Percentiles rank a stretch among this genome's conserved stretches.
phyloP scores from a whole-genome alignment of 2,329 filamentous ascomycete genomes.

The Curvularia hawaiiensis region DNA sequence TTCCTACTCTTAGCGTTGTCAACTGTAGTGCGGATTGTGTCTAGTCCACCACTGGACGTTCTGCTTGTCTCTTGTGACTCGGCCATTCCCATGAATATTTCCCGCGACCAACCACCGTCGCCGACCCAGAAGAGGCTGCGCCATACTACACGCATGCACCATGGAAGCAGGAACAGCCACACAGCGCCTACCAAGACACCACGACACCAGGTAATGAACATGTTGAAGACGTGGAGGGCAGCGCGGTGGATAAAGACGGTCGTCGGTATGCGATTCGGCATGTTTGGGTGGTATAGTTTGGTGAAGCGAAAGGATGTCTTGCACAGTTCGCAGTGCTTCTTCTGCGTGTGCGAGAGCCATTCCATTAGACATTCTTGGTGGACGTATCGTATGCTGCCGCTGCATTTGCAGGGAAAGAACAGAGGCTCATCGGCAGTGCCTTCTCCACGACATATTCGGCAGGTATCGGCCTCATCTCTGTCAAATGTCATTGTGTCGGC shows the following conservation, averaged over 20 bases:
- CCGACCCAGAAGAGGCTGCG: slow-evolving; percentile 93
- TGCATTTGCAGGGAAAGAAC: slow-evolving; percentile 98
- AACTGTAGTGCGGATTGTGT: slow-evolving; percentile 25
- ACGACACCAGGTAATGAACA: slow-evolving; percentile 77
- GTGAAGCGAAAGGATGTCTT: slow-evolving; percentile 98
- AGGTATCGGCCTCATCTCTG: slow-evolving; percentile 74
- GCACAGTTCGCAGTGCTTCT: slow-evolving; percentile 99
- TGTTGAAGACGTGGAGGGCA: slow-evolving; percentile 71
- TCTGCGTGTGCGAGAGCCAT: slow-evolving; percentile 97
- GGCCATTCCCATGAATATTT: slow-evolving; percentile 38
- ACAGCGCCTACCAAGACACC: slow-evolving; percentile 79
- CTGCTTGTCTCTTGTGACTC: slow-evolving; percentile 8
- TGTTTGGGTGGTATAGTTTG: slow-evolving; percentile 92
- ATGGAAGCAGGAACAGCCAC: slow-evolving; percentile 89
- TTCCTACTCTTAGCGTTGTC: slow-evolving; percentile 28
- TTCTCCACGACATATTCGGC: slow-evolving; percentile 94
- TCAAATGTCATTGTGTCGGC: slow-evolving; percentile 44
- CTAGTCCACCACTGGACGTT: slow-evolving; percentile 19
- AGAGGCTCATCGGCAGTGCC: slow-evolving; percentile 81
- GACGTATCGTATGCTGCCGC: slow-evolving; percentile 97
- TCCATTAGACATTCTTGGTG: slow-evolving; percentile 99
- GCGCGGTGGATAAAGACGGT: slow-evolving; percentile 82
- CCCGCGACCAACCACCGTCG: slow-evolving; percentile 70
- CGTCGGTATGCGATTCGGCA: slow-evolving; percentile 83
- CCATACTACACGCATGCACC: slow-evolving; percentile 90